These are phyloP conservation scores for Sclerotinia glacialis DNA, from an alignment of 2,329 filamentous ascomycete species.

Conservation along the genomic window DNA sequence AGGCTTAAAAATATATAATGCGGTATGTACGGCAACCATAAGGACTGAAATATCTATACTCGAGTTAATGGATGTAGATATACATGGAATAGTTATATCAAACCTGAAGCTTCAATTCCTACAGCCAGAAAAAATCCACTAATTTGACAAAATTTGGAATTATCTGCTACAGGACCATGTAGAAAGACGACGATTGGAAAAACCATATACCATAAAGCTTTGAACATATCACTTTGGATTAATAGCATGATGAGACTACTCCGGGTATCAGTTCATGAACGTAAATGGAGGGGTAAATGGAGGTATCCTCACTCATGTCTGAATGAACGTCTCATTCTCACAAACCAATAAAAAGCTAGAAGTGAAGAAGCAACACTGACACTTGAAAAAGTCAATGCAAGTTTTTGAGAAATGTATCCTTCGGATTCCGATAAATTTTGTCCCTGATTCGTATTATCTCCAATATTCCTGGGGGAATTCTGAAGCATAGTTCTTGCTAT, in stretches of 20 bases:
- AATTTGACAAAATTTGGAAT: constrained; percentile 61
- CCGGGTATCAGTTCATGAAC: constrained; percentile 15
- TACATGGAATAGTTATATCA: constrained; percentile 23
- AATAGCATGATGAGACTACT: constrained; percentile 69
- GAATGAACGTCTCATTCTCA: constrained; percentile 70
- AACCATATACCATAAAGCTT: constrained; percentile 65
- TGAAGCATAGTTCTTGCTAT: constrained; percentile 24
- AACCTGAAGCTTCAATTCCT: constrained; percentile 64
- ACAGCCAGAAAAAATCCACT: constrained; percentile 66
- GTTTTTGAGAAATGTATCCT: constrained; percentile 34
- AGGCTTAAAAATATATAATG: constrained; percentile 66
- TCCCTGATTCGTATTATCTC: constrained; percentile 24
- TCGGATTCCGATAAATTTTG: constrained; percentile 26
- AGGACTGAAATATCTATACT: constrained; percentile 62
- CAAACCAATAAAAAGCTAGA: constrained; percentile 67
- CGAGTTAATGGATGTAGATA: neutral
- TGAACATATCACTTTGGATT: constrained; percentile 69
- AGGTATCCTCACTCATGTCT: constrained; percentile 62
- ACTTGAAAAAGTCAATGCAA: constrained; percentile 44
- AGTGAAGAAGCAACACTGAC: constrained; percentile 57
- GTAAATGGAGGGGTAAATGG: constrained; percentile 1
- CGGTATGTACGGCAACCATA: constrained; percentile 70
- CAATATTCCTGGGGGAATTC: constrained; percentile 19
- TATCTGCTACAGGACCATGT: constrained; percentile 49
- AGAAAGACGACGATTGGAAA: constrained; percentile 59